These are phyloP conservation scores for Aureobasidium sp. DNA, from an alignment of 2,329 filamentous ascomycete genomes.

Conservation along the genomic window DNA sequence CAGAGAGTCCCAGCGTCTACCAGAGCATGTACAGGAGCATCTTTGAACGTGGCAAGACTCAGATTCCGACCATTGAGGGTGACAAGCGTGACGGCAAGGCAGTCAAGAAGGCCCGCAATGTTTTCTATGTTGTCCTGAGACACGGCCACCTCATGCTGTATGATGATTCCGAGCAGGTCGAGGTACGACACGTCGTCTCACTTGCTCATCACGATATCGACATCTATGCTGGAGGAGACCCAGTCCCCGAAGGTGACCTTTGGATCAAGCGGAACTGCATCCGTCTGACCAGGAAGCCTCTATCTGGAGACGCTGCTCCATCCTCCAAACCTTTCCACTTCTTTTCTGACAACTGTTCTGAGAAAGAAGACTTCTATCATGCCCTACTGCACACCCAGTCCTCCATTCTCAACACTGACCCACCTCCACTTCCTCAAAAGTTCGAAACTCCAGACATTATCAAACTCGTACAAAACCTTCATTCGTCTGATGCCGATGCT, in stretches of 20 bases:
- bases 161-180: slow-evolving; percentile 88
- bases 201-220: slow-evolving; percentile 80
- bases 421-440: slow-evolving; percentile 61
- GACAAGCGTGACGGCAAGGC: slow-evolving; percentile 44
- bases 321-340: slow-evolving; percentile 80
- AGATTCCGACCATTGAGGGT: slow-evolving; percentile 47
- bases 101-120: slow-evolving; percentile 63
- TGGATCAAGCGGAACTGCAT: slow-evolving; percentile 94
- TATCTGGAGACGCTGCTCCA: slow-evolving; percentile 48
- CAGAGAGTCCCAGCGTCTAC: slow-evolving; percentile 85
- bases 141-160: slow-evolving; percentile 97
- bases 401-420: slow-evolving; percentile 52
- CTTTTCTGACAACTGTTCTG: slow-evolving; percentile 90
- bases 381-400: slow-evolving; percentile 80
- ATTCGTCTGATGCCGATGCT: slow-evolving; percentile 83
- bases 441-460: slow-evolving; percentile 86
- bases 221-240: slow-evolving; percentile 63
- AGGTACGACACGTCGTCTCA: slow-evolving; percentile 93
- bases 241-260: slow-evolving; percentile 81
- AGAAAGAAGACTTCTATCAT: slow-evolving; percentile 98
- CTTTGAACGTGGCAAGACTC: slow-evolving; percentile 68
- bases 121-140: slow-evolving; percentile 86
- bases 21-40: slow-evolving; percentile 97
- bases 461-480: slow-evolving; percentile 78
- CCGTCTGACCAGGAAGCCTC: slow-evolving; percentile 61